These are phyloP conservation scores for Sphaerulina vaccinii DNA, from an alignment of 2,329 filamentous ascomycete genomes.

Conservation along the genomic window DNA sequence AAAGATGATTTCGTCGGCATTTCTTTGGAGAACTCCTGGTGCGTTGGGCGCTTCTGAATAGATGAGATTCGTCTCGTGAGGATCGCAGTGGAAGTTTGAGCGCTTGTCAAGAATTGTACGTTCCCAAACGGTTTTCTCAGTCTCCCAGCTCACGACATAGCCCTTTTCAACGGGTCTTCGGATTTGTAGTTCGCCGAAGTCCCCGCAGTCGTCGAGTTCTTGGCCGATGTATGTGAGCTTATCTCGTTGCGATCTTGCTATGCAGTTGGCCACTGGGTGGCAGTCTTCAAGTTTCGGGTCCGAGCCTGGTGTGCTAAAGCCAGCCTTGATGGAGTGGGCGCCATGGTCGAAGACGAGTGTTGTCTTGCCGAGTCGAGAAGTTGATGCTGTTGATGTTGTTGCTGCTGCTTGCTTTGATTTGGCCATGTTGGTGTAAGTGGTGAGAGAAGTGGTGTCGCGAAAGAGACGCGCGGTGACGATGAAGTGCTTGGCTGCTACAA, in stretches of 20 bases:
- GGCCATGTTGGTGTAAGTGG: conserved; percentile 10
- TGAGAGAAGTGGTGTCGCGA: conserved; percentile 4
- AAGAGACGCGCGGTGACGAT: conserved; percentile 10
- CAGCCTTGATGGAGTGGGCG: conserved; percentile 86
- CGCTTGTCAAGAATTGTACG: conserved; percentile 71
- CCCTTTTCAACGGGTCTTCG: conserved; percentile 90
- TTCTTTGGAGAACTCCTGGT: conserved; percentile 75
- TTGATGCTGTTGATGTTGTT: conserved; percentile 5
- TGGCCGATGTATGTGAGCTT: conserved; percentile 76
- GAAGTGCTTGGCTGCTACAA: background rate
- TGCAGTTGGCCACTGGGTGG: conserved; percentile 77
- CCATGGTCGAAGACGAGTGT: conserved; percentile 94
- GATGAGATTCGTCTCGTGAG: conserved; percentile 76
- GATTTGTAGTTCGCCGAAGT: conserved; percentile 87
- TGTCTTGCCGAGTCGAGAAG: conserved; percentile 21
- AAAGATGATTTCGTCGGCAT: conserved; percentile 95
- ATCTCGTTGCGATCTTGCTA: conserved; percentile 75
- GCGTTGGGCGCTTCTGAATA: conserved; percentile 84
- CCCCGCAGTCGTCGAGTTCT: conserved; percentile 74
- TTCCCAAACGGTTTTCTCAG: conserved; percentile 94
- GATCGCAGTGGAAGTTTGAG: conserved; percentile 58
- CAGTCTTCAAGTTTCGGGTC: conserved; percentile 52
- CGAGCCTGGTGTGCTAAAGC: conserved; percentile 54
- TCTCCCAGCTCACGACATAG: conserved; percentile 95
- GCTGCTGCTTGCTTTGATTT: conserved; percentile 4